Conservation (phyloP, 352 stramenopile species). For the Sclerospora graminicola region DNA sequence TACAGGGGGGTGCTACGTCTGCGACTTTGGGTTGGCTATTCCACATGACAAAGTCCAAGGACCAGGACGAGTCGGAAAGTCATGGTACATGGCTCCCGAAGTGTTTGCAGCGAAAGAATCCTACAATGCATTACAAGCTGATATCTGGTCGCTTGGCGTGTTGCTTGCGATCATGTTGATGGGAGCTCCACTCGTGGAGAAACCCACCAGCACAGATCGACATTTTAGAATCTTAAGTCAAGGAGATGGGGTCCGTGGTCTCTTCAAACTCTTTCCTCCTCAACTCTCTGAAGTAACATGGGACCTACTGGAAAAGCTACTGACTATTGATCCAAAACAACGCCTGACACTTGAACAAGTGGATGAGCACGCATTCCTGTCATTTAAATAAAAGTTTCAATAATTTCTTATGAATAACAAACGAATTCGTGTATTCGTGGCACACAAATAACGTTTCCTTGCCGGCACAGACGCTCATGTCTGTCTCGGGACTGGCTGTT, state of each 20-base stretch:
- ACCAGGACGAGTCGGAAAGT: conserved; percentile 40
- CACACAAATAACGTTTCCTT: no score
- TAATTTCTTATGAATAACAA: no score
- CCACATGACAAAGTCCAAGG: conserved; percentile 14
- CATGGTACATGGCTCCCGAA: conserved; percentile 61
- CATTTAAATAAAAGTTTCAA: neutral
- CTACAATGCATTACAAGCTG: conserved; percentile 35
- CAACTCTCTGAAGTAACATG: conserved; percentile 16
- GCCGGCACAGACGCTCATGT: no score
- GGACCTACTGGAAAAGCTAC: conserved; percentile 20
- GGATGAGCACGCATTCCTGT: conserved; percentile 25
- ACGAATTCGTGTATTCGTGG: no score
- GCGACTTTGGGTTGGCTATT: conserved; percentile 42
- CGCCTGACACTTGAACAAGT: conserved; percentile 34
- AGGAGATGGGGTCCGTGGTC: conserved; percentile 27
- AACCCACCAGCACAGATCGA: conserved; percentile 21
- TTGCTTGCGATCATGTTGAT: conserved; percentile 55
- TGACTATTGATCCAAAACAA: conserved; percentile 20
- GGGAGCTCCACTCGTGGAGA: conserved; percentile 34
- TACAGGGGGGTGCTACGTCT: conserved; percentile 31
- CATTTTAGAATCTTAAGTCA: conserved; percentile 31
- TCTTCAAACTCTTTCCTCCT: conserved; percentile 30
- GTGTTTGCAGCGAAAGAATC: conserved; percentile 29
- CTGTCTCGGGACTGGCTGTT: conserved; percentile 13
- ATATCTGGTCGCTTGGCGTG: conserved; percentile 55